These are phyloP conservation scores for Basipetospora chlamydospora DNA, from an alignment of 2,329 filamentous ascomycete species.

Conservation along the genomic window DNA sequence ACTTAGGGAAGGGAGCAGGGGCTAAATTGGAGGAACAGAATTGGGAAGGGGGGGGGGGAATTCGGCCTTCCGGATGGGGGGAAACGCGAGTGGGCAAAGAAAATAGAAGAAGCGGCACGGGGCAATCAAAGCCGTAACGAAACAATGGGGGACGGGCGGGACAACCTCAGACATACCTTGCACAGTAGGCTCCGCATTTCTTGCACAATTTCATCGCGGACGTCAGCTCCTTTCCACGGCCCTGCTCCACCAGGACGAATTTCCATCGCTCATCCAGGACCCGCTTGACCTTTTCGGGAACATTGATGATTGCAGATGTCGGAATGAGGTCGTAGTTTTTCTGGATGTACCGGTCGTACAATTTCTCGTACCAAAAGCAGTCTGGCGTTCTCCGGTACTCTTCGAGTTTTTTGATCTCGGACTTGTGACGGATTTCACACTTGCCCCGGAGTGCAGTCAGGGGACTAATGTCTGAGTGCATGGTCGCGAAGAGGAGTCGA, in stretches of 20 bases:
- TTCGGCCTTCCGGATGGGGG: too few species aligned
- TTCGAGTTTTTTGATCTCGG: slow-evolving; percentile 70
- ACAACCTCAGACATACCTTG: slow-evolving; percentile 48
- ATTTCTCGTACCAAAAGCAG: slow-evolving; percentile 91
- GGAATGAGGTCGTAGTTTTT: slow-evolving; percentile 96
- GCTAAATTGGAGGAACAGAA: slow-evolving; percentile 3
- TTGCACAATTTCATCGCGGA: slow-evolving; percentile 95
- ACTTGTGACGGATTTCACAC: slow-evolving; percentile 78
- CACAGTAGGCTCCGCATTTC: slow-evolving; percentile 79
- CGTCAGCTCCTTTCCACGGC: slow-evolving; percentile 86
- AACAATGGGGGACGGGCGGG: too few species aligned
- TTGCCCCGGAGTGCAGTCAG: slow-evolving; percentile 86
- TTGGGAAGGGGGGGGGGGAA: slow-evolving; percentile 8
- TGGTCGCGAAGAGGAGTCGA: slow-evolving; percentile 83
- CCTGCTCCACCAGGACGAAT: slow-evolving; percentile 87
- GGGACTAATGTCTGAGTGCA: slow-evolving; percentile 95
- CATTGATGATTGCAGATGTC: slow-evolving; percentile 84
- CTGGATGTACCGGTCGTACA: slow-evolving; percentile 96
- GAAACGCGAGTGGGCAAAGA: slow-evolving; percentile 6
- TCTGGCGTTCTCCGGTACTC: slow-evolving; percentile 74
- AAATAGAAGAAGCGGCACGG: slow-evolving; percentile 4
- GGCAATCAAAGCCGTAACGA: slow-evolving; percentile 6
- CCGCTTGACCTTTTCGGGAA: slow-evolving; percentile 87
- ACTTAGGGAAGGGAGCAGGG: too few species aligned
- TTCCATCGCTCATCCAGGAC: slow-evolving; percentile 94